Conservation (phyloP, 768 basidiomycete genomes). For the Podaxis sp. region DNA sequence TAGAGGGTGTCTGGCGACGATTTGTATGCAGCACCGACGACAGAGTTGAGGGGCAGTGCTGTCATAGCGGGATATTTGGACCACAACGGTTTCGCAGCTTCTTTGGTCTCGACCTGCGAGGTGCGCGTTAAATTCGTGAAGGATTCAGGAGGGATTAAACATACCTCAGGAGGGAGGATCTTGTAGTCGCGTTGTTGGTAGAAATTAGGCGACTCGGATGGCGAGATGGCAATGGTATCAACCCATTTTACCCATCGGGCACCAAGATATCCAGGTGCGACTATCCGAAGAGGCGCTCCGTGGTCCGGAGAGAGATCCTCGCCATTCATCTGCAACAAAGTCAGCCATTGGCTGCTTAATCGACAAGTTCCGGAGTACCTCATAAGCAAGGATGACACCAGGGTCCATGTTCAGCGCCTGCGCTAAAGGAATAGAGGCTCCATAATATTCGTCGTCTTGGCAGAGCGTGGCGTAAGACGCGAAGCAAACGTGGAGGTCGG, state of each 20-base stretch:
- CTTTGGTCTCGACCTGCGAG: slow-evolving; percentile 44
- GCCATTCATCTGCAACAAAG: slow-evolving; percentile 60
- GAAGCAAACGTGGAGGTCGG: slow-evolving; percentile 53
- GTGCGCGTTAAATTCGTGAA: slow-evolving; percentile 5
- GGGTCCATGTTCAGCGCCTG: slow-evolving; percentile 46
- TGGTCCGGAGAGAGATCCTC: slow-evolving; percentile 57
- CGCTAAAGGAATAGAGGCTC: slow-evolving; percentile 58
- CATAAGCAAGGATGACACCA: slow-evolving; percentile 62
- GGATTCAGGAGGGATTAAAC: slow-evolving; percentile 17
- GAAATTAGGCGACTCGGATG: slow-evolving; percentile 61
- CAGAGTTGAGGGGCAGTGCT: slow-evolving; percentile 60
- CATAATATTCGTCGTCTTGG: slow-evolving; percentile 63
- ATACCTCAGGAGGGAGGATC: slow-evolving; percentile 51
- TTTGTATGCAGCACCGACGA: slow-evolving; percentile 44
- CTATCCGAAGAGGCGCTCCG: slow-evolving; percentile 65
- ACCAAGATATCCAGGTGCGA: slow-evolving; percentile 67
- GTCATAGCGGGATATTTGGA: slow-evolving; percentile 58
- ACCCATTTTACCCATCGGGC: slow-evolving; percentile 82
- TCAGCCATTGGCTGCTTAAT: background rate
- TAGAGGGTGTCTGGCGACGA: slow-evolving; percentile 34
- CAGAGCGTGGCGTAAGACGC: slow-evolving; percentile 59
- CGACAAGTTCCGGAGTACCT: slow-evolving; percentile 36
- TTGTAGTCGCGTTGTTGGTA: slow-evolving; percentile 77
- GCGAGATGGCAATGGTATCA: slow-evolving; percentile 55
- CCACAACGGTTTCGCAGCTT: slow-evolving; percentile 47